Conservation (phyloP, 371 early-diverging fungal species). For the Coemansia sp. region DNA sequence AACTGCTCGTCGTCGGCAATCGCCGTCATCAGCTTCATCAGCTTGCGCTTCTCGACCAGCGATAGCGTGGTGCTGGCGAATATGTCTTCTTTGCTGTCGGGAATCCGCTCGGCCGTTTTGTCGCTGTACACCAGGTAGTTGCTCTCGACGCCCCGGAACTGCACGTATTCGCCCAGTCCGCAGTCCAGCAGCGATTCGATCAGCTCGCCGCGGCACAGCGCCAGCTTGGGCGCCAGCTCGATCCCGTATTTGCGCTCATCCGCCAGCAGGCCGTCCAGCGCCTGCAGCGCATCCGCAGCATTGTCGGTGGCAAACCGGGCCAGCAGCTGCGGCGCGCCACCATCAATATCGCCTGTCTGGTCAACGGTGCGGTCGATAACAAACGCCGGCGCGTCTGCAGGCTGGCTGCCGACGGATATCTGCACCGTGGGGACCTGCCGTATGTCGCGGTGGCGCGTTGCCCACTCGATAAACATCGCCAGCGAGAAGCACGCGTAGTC, state of each 20-base stretch:
- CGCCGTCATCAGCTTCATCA: constrained; percentile 86
- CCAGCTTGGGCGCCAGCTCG: constrained; percentile 79
- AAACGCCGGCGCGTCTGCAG: constrained; percentile 12
- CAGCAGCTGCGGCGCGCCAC: constrained; percentile 3
- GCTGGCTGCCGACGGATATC: constrained; percentile 1
- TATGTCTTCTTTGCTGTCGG: constrained; percentile 91
- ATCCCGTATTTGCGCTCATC: constrained; percentile 67
- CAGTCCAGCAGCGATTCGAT: constrained; percentile 76
- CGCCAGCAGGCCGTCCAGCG: constrained; percentile 39
- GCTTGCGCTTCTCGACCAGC: constrained; percentile 80
- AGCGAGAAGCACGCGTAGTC: constrained; percentile 67
- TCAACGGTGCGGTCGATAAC: neutral
- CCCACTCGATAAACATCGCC: constrained; percentile 56
- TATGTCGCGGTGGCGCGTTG: constrained; percentile 12
- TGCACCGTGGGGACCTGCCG: constrained; percentile 32
- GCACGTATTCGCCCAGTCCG: constrained; percentile 84
- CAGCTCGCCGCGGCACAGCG: constrained; percentile 69
- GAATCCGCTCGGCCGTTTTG: constrained; percentile 55
- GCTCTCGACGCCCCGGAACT: constrained; percentile 81
- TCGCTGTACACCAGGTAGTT: constrained; percentile 59
- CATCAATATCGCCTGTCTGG: neutral
- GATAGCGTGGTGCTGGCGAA: constrained; percentile 75
- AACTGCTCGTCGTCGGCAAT: constrained; percentile 38
- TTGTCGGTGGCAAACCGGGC: constrained; percentile 1
- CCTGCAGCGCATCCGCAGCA: neutral